These are phyloP conservation scores for Paspalum notatum DNA, from an alignment of 176 grass and related monocot species.

Conservation along the genomic window DNA sequence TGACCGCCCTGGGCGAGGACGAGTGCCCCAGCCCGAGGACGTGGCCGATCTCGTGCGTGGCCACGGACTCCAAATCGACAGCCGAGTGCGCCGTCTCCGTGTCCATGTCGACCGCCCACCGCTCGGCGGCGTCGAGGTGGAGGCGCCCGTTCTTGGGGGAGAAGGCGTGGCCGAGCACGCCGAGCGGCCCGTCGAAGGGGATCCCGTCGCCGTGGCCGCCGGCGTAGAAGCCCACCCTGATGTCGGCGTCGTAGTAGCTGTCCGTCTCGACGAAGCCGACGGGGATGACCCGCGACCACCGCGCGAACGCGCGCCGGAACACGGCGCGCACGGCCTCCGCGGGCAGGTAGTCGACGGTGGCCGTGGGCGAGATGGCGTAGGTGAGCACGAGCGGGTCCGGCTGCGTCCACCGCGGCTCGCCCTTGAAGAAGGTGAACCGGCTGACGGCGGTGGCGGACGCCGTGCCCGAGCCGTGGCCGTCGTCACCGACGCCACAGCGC, in stretches of 20 bases:
- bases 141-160: conserved; percentile 73
- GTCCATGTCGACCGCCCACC: conserved; percentile 66
- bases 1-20: conserved; percentile 64
- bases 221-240: conserved; percentile 79
- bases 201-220: conserved; percentile 84
- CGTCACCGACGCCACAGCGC: conserved; percentile 77
- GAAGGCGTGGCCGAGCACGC: conserved; percentile 88
- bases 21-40: conserved; percentile 88
- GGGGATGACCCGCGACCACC: conserved; percentile 83
- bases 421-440: conserved; percentile 74
- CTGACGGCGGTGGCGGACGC: conserved; percentile 15
- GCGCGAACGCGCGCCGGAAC: conserved; percentile 69
- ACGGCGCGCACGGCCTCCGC: conserved; percentile 49
- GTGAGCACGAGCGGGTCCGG: conserved; percentile 62
- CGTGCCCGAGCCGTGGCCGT: conserved; percentile 3
- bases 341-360: conserved; percentile 62
- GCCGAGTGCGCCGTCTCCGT: conserved; percentile 26
- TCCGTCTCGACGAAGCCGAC: conserved; percentile 63
- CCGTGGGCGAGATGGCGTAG: conserved; percentile 63
- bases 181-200: conserved; percentile 87
- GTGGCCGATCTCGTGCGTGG: conserved; percentile 95
- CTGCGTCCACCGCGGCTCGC: conserved; percentile 65
- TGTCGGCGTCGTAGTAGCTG: conserved; percentile 59
- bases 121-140: conserved; percentile 89
- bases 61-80: conserved; percentile 82